Base-by-base conservation (phyloP, 225 moss, liverwort and hornwort species). In the Pseudoscleropodium purum region DNA sequence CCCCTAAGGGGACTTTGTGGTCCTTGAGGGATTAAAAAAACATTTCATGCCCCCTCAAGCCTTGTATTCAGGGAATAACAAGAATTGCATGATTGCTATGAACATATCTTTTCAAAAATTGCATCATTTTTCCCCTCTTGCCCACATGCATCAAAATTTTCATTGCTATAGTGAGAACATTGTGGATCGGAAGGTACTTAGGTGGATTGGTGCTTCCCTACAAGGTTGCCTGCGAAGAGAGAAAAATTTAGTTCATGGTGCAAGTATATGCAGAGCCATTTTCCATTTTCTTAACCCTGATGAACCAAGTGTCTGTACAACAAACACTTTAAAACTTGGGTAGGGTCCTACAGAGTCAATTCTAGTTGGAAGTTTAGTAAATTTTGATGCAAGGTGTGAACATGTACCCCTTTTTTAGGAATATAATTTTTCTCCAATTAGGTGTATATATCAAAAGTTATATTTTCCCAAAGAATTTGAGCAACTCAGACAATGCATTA, bases 341-440 rank as follows among this genome's bases (percentile, higher is more conserved):
- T 72, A 72, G 5, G 3, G 1, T 72, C 15, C 41, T 74, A 30
- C 0, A 11, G 30, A 74, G 15, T 43, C 73, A 74, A 74, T 74
- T 16, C 4, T 29, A 5, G 5, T 74, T 6, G 2, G 3, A 29
- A 10, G 3, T 74, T 74, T 2, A 45, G 3, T 3, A 45, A 30
- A 17, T 29, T 17, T 74, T 74, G 1, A 74, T 2, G 18, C 17
- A 74, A 74, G 3, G 45, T 30, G 2, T 17, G 6, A 45, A 45
- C 1, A 10, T 29, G 6, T 29, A 29, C 0, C 2, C 10, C 8
- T 2, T 45, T 45, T 10, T 1, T 43, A 3, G 3, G 0, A 29
- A 26, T 18, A 17, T 16, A 0, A 25, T 27, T 29, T 41, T 43
- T 45, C 45, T 10, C 6, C 4, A 11, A 47, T 47, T 1, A 1